Percentiles rank a stretch among this genome's conserved stretches.
Conservation (phyloP, 1,139 yeast species). For the Hyphopichia pseudoburtonii region DNA sequence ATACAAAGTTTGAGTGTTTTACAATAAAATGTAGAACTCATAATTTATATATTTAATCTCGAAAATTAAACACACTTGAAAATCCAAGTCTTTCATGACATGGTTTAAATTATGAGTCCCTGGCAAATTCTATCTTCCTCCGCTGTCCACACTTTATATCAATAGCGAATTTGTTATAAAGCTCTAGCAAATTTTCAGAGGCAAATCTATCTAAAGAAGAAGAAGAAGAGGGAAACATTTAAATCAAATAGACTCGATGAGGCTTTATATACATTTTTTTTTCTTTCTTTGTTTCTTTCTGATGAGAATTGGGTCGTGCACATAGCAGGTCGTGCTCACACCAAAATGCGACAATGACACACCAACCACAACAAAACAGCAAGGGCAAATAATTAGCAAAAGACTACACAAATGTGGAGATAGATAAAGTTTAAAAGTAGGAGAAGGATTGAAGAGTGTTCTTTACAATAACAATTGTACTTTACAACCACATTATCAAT, state of each 20-base stretch:
- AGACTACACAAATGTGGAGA: neutral
- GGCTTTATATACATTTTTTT: slow-evolving; percentile 1
- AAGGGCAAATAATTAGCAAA: neutral
- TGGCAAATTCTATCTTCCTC: slow-evolving; percentile 47
- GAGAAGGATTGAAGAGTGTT: too few species aligned
- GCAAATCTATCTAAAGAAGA: slow-evolving; percentile 21
- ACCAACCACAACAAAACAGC: neutral
- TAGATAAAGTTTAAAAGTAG: too few species aligned
- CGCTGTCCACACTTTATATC: slow-evolving; percentile 70
- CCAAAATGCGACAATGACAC: too few species aligned
- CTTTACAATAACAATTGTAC: too few species aligned
- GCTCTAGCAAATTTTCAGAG: slow-evolving; percentile 64
- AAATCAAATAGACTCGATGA: slow-evolving; percentile 5
- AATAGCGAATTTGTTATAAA: slow-evolving; percentile 41
- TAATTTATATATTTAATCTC: slow-evolving; percentile 6
- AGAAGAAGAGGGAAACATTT: slow-evolving; percentile 7
- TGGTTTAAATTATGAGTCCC: slow-evolving; percentile 7
- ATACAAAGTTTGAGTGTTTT: too few species aligned
- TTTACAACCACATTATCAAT: too few species aligned
- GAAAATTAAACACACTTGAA: slow-evolving; percentile 4
- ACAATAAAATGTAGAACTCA: slow-evolving; percentile 6
- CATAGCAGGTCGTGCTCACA: too few species aligned
- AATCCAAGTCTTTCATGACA: slow-evolving; percentile 4
- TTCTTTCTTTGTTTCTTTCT: too few species aligned
- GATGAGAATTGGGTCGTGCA: too few species aligned